Conservation (phyloP, 192 early-diverging fungal species). For the Fimicolochytrium jonesii region DNA sequence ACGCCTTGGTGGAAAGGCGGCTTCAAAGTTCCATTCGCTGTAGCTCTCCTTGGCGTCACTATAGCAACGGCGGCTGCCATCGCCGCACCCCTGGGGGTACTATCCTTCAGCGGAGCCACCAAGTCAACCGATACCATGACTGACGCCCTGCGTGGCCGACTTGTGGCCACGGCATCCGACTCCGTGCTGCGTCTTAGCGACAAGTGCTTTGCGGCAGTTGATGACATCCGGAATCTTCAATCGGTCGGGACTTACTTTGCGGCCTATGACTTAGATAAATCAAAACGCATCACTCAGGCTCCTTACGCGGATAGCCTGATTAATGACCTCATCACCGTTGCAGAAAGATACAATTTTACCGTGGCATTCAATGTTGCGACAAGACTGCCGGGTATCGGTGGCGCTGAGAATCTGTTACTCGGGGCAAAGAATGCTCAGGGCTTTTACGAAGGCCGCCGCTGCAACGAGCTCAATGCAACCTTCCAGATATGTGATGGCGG, state of each 20-base stretch:
- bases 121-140: not conserved
- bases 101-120: constrained; percentile 6
- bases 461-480: no score
- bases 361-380: not conserved
- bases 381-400: not conserved
- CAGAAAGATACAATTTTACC: not conserved
- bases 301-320: not conserved
- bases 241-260: not conserved
- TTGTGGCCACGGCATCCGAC: not conserved
- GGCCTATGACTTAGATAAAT: not conserved
- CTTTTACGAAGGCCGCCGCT: no score
- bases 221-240: not conserved
- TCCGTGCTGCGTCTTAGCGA: not conserved
- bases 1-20: no score
- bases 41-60: not conserved
- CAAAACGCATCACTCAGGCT: not conserved
- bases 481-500: no score
- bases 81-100: not conserved
- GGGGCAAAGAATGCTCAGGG: no score
- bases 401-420: not conserved
- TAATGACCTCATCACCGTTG: not conserved
- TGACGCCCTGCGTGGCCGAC: not conserved
- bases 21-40: not conserved
- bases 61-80: not conserved
- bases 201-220: not conserved